Conservation (phyloP, 1,284 basidiomycete genomes). For the Moesziomyces parantarcticus region DNA sequence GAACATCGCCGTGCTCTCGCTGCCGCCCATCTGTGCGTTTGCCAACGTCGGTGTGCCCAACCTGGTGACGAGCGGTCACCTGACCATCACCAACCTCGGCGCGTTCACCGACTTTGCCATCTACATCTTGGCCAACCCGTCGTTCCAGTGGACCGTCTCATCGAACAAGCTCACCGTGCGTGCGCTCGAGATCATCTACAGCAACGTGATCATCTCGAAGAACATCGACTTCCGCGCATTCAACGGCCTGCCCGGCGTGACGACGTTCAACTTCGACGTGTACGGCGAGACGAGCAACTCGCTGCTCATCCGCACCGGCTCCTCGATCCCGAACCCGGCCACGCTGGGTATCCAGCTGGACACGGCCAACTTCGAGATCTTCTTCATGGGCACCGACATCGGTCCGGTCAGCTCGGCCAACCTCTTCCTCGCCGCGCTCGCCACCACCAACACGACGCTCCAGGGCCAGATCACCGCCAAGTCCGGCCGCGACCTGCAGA, state of each 20-base stretch:
- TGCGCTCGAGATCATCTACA: conserved; percentile 78
- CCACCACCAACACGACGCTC: conserved; percentile 73
- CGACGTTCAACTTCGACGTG: conserved; percentile 75
- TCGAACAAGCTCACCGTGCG: conserved; percentile 75
- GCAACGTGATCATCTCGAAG: conserved; percentile 76
- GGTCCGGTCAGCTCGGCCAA: conserved; percentile 69
- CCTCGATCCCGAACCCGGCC: conserved; percentile 76
- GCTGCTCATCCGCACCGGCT: conserved; percentile 77
- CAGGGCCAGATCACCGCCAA: conserved; percentile 75
- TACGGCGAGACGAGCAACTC: conserved; percentile 76
- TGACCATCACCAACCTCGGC: conserved; percentile 65
- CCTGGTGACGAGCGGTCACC: conserved; percentile 70
- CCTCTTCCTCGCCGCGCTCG: conserved; percentile 73
- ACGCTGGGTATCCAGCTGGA: conserved; percentile 81
- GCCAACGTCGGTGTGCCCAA: conserved; percentile 78
- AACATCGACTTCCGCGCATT: conserved; percentile 78
- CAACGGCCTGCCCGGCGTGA: conserved; percentile 74
- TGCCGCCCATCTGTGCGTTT: conserved; percentile 78
- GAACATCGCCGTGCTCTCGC: conserved; percentile 76
- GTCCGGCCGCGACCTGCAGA: conserved; percentile 71
- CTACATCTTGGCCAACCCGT: conserved; percentile 76
- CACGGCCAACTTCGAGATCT: conserved; percentile 76
- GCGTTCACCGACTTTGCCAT: conserved; percentile 77
- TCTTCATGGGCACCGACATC: conserved; percentile 65
- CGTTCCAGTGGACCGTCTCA: conserved; percentile 79